phyloP scores from a whole-genome alignment of 140 eudicot species.

The Cichorium intybus region DNA sequence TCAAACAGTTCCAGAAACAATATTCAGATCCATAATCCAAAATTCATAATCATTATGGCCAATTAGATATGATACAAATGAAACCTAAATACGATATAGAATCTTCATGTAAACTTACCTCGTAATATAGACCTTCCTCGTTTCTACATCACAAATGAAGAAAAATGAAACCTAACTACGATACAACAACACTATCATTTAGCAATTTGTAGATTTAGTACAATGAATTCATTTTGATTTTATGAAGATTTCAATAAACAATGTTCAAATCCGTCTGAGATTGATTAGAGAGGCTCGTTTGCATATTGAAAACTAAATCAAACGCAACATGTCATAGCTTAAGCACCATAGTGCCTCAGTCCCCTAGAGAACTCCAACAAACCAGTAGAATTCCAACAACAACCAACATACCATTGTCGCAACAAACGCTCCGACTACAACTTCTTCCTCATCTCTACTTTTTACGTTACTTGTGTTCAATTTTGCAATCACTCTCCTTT shows the following conservation, averaged over 20 bases:
- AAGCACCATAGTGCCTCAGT: slow-evolving; percentile 64
- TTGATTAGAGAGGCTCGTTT: slow-evolving; percentile 42
- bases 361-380: slow-evolving; percentile 65
- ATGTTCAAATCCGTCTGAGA: slow-evolving; percentile 32
- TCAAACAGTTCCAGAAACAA: slow-evolving; percentile 57
- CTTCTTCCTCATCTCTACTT: slow-evolving; percentile 53
- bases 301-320: slow-evolving; percentile 55
- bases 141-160: slow-evolving; percentile 31
- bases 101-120: slow-evolving; percentile 55
- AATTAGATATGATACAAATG: not conserved
- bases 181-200: not conserved
- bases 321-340: slow-evolving; percentile 58
- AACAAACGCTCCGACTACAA: slow-evolving; percentile 37
- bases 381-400: slow-evolving; percentile 45
- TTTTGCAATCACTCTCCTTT: not conserved
- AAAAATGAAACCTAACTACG: not conserved
- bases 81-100: not conserved
- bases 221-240: not conserved
- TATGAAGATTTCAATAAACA: not conserved
- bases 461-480: not conserved
- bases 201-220: not conserved
- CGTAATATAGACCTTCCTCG: slow-evolving; percentile 67
- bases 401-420: slow-evolving; percentile 43
- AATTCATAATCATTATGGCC: not conserved
- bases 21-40: slow-evolving; percentile 5